Evolutionary conservation across 2,329 filamentous ascomycete species (phyloP), one percentile per base, ranked within the genome.

Genomic region (Teratosphaeria zuluensis): DNA sequence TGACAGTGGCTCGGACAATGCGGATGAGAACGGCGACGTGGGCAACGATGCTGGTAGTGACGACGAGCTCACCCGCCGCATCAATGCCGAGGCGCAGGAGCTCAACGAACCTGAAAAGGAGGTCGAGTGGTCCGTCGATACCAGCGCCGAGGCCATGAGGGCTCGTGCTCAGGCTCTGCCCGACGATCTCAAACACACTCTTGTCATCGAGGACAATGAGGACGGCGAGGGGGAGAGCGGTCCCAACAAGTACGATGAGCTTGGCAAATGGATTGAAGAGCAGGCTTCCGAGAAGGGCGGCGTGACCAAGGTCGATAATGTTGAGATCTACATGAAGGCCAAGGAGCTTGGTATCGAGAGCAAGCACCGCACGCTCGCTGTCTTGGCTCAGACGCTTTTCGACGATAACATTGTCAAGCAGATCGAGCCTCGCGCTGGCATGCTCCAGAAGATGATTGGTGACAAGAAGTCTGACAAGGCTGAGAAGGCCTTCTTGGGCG

Each of bases 291-390:
- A 88, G 63, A 77, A 81, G 76, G 89, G 88, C 62, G 81, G 85
- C 67, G 81, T 96, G 68, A 81, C 85, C 76, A 86, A 91, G 60
- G 83, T 99, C 64, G 86, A 90, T 71, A 92, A 95, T 70, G 82
- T 97, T 65, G 87, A 92, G 46, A 90, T 99, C 73, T 97, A 95
- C 76, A 79, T 95, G 77, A 97, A 99, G 82, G 92, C 92, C 64
- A 94, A 95, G 79, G 94, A 97, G 69, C 81, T 97, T 58, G 92
- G 92, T 68, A 94, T 99, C 64, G 92, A 96, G 78, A 76, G 77
- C 77, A 99, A 97, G 84, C 89, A 96, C 81, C 91, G 89, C 77
- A 96, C 92, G 54, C 82, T 96, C 58, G 83, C 92, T 59, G 92
- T 99, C 60, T 85, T 99, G 52, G 90, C 92, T 54, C 91, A 96